A percentile compares a stretch with the other conserved stretches of the same genome.
Conservation (phyloP, 768 basidiomycete genomes). For the Xanthoconium stramineum region DNA sequence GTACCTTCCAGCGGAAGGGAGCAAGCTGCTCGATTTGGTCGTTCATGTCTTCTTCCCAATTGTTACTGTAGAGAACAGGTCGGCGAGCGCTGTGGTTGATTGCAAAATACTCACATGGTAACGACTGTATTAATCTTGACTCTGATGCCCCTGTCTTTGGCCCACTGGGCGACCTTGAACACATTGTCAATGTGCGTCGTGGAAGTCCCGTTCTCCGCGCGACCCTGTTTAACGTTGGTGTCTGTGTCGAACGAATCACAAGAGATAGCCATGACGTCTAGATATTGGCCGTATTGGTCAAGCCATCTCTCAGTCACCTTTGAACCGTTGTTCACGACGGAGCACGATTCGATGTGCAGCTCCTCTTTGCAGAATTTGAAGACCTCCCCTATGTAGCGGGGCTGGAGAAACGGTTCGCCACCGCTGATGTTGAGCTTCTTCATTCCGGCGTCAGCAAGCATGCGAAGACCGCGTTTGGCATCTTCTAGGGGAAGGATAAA, state of each 20-base stretch:
- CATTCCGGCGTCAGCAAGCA: conserved; percentile 34
- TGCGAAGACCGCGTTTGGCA: conserved; percentile 32
- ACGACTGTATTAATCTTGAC: conserved; percentile 38
- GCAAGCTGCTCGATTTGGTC: conserved; percentile 31
- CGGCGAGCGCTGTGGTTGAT: not conserved
- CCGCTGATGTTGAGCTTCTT: conserved; percentile 37
- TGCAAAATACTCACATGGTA: conserved; percentile 19
- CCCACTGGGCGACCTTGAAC: conserved; percentile 36
- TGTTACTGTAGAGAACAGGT: conserved; percentile 23
- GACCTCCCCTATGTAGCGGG: conserved; percentile 36
- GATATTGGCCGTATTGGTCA: conserved; percentile 36
- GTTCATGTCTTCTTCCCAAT: conserved; percentile 42
- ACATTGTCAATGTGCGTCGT: conserved; percentile 33
- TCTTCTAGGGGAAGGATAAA: conserved; percentile 35
- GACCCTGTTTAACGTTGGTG: conserved; percentile 33
- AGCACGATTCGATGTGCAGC: conserved; percentile 33
- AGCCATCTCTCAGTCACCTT: conserved; percentile 43
- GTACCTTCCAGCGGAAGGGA: conserved; percentile 41
- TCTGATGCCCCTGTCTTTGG: conserved; percentile 33
- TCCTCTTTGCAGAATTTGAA: conserved; percentile 39
- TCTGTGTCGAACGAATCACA: conserved; percentile 39
- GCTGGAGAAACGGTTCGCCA: conserved; percentile 38
- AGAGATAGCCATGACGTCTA: conserved; percentile 42
- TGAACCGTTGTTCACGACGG: conserved; percentile 36
- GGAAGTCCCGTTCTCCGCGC: conserved; percentile 31